Evolutionary conservation across 371 early-diverging fungal genomes (phyloP).

Genomic region (Actinomortierella wolfii): DNA sequence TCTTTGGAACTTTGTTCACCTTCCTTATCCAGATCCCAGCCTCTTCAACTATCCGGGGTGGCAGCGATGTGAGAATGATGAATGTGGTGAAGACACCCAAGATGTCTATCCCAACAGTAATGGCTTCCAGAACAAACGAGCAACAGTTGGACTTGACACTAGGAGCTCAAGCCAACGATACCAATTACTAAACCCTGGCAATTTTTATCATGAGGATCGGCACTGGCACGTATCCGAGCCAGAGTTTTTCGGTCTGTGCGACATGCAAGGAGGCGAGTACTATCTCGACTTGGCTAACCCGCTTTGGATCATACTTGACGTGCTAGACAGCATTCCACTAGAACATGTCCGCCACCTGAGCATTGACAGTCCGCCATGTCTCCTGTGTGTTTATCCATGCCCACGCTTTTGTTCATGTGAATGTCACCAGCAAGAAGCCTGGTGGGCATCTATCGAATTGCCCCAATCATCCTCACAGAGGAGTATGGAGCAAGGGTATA

Average conservation of each 20-base stretch:
- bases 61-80: too few relatives aligned
- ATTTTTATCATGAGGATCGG: constrained; percentile 10
- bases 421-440: constrained; percentile 22
- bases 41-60: constrained; percentile 22
- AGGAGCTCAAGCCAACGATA: not conserved
- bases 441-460: too few relatives aligned
- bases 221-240: constrained; percentile 10
- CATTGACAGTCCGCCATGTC: constrained; percentile 24
- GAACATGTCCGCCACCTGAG: constrained; percentile 13
- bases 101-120: too few relatives aligned
- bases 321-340: constrained; percentile 14
- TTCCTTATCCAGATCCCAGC: constrained; percentile 28
- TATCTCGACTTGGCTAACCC: constrained; percentile 7
- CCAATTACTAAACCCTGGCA: not conserved
- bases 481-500: too few relatives aligned
- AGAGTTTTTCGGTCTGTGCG: constrained; percentile 9
- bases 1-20: constrained; percentile 17
- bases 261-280: constrained; percentile 8
- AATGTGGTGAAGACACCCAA: too few relatives aligned
- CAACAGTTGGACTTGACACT: not conserved
- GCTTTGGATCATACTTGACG: constrained; percentile 24
- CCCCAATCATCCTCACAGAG: too few relatives aligned
- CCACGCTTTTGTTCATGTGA: constrained; percentile 15
- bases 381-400: constrained; percentile 24
- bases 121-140: too few relatives aligned